phyloP scores from a whole-genome alignment of 2,329 filamentous ascomycete genomes.

The Fusarium sulawesiense region DNA sequence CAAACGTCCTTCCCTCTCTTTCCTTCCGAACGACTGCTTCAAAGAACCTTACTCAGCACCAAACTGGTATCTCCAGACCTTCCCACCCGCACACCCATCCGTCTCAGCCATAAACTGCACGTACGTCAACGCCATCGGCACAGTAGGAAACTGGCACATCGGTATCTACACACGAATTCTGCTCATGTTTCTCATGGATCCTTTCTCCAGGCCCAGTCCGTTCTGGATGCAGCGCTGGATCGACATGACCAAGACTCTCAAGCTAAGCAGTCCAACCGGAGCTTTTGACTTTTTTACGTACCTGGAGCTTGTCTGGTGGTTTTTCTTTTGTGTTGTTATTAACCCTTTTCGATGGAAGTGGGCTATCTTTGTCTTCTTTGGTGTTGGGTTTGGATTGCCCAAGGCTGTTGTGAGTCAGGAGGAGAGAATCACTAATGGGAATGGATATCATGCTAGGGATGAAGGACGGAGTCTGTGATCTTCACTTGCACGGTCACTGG shows the following conservation, averaged over 20 bases:
- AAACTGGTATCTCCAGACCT: constrained; percentile 90
- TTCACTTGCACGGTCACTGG: not conserved
- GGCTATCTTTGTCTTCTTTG: constrained; percentile 84
- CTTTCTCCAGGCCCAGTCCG: constrained; percentile 75
- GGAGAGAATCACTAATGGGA: constrained; percentile 58
- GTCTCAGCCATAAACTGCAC: constrained; percentile 87
- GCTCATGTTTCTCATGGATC: constrained; percentile 87
- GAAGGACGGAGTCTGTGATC: constrained; percentile 32
- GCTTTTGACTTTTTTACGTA: constrained; percentile 94
- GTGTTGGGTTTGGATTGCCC: constrained; percentile 75
- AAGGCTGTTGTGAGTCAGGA: constrained; percentile 74
- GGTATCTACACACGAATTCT: constrained; percentile 89
- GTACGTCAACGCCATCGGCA: constrained; percentile 85
- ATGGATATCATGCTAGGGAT: constrained; percentile 32
- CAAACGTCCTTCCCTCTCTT: constrained; percentile 76
- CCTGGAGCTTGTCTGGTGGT: constrained; percentile 87
- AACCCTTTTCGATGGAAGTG: constrained; percentile 94
- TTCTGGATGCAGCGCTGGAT: constrained; percentile 89
- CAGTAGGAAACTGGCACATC: constrained; percentile 82
- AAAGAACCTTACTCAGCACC: constrained; percentile 79
- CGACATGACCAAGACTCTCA: constrained; percentile 81
- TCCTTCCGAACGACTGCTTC: constrained; percentile 80
- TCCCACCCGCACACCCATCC: constrained; percentile 78
- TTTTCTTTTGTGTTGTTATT: constrained; percentile 78
- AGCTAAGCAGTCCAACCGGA: constrained; percentile 74